A percentile compares a stretch with the other conserved stretches of the same genome.
These are phyloP conservation scores for Panicum hallii DNA, from an alignment of 202 grass and related monocot genomes.

Conservation along the genomic window DNA sequence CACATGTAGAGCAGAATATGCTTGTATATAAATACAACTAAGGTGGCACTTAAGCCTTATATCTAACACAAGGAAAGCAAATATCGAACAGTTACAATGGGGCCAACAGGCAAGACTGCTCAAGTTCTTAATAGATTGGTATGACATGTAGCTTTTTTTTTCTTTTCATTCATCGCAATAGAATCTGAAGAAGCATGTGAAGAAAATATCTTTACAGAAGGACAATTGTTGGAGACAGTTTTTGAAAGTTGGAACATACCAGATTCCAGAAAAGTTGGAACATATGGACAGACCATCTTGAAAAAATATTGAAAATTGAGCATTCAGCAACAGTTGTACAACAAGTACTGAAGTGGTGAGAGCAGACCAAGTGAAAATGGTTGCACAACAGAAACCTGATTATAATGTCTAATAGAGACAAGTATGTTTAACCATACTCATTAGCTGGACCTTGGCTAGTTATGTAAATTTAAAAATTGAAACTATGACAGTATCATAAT, in stretches of 20 bases:
- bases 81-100: constrained; percentile 3
- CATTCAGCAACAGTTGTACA: constrained; percentile 1
- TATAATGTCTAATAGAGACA: constrained; percentile 2
- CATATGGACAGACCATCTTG: not conserved
- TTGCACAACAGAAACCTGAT: not conserved
- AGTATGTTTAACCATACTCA: not conserved
- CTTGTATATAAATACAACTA: not conserved
- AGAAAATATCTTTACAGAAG: not conserved
- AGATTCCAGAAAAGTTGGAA: no score
- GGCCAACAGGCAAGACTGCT: not conserved
- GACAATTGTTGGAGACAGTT: not conserved
- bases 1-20: not conserved
- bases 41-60: not conserved
- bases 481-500: constrained; percentile 10
- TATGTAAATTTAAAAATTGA: constrained; percentile 3
- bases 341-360: not conserved
- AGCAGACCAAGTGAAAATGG: not conserved
- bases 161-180: not conserved
- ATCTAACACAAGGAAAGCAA: constrained; percentile 6
- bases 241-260: not conserved
- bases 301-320: constrained; percentile 26
- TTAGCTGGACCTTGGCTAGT: not conserved
- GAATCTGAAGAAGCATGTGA: constrained; percentile 4
- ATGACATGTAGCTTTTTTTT: not conserved
- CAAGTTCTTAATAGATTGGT: not conserved